phyloP scores from a whole-genome alignment of 1,284 basidiomycete species.

The Taiwanofungus camphoratus region DNA sequence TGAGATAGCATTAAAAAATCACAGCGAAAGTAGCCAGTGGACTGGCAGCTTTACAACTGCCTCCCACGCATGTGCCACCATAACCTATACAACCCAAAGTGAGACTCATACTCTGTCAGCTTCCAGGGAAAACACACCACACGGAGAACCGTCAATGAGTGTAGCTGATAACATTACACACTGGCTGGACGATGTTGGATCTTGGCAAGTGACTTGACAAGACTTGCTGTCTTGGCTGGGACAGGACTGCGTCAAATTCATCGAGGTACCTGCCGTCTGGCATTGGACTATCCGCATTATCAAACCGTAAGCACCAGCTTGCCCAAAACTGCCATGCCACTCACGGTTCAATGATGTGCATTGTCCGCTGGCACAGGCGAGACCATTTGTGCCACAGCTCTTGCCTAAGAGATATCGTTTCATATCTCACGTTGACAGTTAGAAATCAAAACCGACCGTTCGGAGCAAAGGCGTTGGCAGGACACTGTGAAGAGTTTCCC shows the following conservation, averaged over 20 bases:
- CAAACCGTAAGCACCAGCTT: no score
- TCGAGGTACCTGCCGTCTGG: conserved; percentile 60
- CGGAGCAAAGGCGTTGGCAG: conserved; percentile 55
- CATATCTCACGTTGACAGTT: conserved; percentile 3
- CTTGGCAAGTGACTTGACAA: conserved; percentile 79
- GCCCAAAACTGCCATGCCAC: no score
- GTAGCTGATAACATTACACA: conserved; percentile 75
- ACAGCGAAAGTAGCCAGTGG: conserved; percentile 63
- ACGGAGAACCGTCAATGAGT: conserved; percentile 83
- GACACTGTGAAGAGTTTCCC: conserved; percentile 71
- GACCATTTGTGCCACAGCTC: conserved; percentile 57
- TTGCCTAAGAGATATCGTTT: conserved; percentile 33
- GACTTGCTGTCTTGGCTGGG: conserved; percentile 55
- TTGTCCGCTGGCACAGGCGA: conserved; percentile 76
- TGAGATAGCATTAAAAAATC: conserved; percentile 19
- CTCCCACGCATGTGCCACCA: conserved; percentile 64
- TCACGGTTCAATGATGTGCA: conserved; percentile 75
- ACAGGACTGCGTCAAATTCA: conserved; percentile 68
- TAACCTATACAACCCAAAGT: conserved; percentile 40
- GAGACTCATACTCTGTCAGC: conserved; percentile 9
- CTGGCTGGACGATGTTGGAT: conserved; percentile 54
- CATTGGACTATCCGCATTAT: conserved; percentile 60
- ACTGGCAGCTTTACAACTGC: conserved; percentile 61
- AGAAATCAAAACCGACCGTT: conserved; percentile 50
- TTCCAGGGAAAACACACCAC: conserved; percentile 54